These are phyloP conservation scores for Spizellomyces punctatus DNA, from an alignment of 192 early-diverging fungal genomes.

Conservation along the genomic window DNA sequence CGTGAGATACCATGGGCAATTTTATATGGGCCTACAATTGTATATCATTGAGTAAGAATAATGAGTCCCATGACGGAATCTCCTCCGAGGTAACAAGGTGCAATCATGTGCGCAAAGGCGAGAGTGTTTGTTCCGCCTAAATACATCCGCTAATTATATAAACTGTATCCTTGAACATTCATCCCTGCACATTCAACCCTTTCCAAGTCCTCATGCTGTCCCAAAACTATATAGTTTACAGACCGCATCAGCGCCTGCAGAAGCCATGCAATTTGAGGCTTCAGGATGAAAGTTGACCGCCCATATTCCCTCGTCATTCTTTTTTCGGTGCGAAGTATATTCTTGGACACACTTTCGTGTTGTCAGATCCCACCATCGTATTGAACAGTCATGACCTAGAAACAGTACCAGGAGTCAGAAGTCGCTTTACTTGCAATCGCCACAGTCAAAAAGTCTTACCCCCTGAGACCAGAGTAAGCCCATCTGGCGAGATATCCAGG, in stretches of 20 bases:
- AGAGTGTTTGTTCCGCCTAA: too few species aligned
- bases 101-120: too few species aligned
- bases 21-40: too few species aligned
- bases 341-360: slow-evolving; percentile 71
- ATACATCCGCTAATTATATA: too few species aligned
- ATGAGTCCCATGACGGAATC: too few species aligned
- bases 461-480: slow-evolving; percentile 64
- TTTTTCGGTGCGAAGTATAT: slow-evolving; percentile 65
- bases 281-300: slow-evolving; percentile 28
- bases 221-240: slow-evolving; percentile 24
- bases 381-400: slow-evolving; percentile 73
- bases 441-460: slow-evolving; percentile 39
- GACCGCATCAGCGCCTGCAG: slow-evolving; percentile 29
- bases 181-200: too few species aligned
- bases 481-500: slow-evolving; percentile 66
- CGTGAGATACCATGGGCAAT: too few species aligned
- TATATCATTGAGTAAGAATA: too few species aligned
- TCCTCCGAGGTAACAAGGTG: too few species aligned
- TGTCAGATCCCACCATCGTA: slow-evolving; percentile 77
- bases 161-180: too few species aligned
- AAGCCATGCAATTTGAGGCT: slow-evolving; percentile 10
- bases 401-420: slow-evolving; percentile 8
- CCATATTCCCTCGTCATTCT: slow-evolving; percentile 77
- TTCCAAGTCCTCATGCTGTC: too few species aligned
- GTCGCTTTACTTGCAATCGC: not conserved